Conservation (phyloP, 1,139 yeast species). For the Sporopachydermia cereana region DNA sequence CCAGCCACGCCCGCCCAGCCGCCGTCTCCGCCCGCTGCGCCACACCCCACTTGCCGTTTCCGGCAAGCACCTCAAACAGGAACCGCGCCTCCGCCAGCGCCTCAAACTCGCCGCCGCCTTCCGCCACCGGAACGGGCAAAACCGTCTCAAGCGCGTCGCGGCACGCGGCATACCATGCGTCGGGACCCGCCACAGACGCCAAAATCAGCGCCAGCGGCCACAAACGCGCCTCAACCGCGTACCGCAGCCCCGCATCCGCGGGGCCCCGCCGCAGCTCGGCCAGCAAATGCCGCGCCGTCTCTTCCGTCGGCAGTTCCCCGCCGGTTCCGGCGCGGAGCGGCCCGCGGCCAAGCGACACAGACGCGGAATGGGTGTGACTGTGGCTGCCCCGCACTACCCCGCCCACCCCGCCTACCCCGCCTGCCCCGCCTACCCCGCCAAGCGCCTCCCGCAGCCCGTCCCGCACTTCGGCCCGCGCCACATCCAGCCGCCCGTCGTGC, state of each 20-base stretch:
- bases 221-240: slow-evolving; percentile 51
- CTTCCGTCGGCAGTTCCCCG: slow-evolving; percentile 25
- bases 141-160: slow-evolving; percentile 36
- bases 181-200: slow-evolving; percentile 54
- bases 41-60: slow-evolving; percentile 45
- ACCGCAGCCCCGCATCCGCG: slow-evolving; percentile 50
- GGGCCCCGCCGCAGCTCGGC: slow-evolving; percentile 46
- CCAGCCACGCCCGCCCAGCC: slow-evolving; percentile 37
- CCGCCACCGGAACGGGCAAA: slow-evolving; percentile 10
- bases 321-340: slow-evolving; percentile 16
- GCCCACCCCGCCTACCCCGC: background rate
- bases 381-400: slow-evolving; percentile 5
- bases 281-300: slow-evolving; percentile 21
- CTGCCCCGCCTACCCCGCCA: slow-evolving; percentile 13
- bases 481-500: slow-evolving; percentile 10
- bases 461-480: slow-evolving; percentile 15
- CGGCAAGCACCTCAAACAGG: slow-evolving; percentile 53
- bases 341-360: too few species aligned
- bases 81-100: slow-evolving; percentile 36
- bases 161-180: slow-evolving; percentile 47
- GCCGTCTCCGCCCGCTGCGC: slow-evolving; percentile 31
- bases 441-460: slow-evolving; percentile 23
- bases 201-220: slow-evolving; percentile 72
- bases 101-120: slow-evolving; percentile 33
- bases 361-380: too few species aligned